Evolutionary conservation across 352 stramenopile species (phyloP).

Genomic region (Pythium aquatile): DNA sequence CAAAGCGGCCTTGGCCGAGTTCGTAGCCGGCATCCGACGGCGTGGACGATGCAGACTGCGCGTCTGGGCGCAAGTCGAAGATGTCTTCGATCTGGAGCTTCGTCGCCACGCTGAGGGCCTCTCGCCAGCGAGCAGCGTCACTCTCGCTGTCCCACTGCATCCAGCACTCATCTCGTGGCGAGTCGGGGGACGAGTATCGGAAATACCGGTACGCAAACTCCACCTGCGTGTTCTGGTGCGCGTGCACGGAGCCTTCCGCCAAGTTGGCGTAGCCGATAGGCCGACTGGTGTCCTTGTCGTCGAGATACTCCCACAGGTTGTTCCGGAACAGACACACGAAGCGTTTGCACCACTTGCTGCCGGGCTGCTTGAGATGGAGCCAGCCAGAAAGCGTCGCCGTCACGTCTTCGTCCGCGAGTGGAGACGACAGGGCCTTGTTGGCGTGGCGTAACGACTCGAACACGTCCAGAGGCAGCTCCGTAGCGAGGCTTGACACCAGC

Average conservation of each 20-base stretch:
- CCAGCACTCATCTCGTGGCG: constrained; percentile 56
- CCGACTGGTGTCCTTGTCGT: constrained; percentile 54
- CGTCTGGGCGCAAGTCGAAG: constrained; percentile 62
- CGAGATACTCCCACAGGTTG: constrained; percentile 73
- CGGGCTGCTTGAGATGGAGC: constrained; percentile 62
- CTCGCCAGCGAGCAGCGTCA: constrained; percentile 41
- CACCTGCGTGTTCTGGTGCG: constrained; percentile 43
- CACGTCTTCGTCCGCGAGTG: constrained; percentile 19
- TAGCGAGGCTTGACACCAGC: constrained; percentile 65
- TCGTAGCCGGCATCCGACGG: constrained; percentile 50
- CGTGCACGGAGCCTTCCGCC: constrained; percentile 59
- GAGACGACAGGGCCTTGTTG: constrained; percentile 34
- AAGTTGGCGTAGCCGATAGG: constrained; percentile 77
- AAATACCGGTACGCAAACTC: constrained; percentile 67
- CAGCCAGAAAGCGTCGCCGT: constrained; percentile 39
- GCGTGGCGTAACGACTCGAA: constrained; percentile 45
- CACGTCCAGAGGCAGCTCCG: constrained; percentile 57
- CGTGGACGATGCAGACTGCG: constrained; percentile 33
- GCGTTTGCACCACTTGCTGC: constrained; percentile 63
- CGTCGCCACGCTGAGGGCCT: constrained; percentile 34
- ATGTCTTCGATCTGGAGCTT: constrained; percentile 64
- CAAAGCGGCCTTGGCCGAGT: constrained; percentile 81
- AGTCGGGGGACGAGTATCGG: constrained; percentile 43
- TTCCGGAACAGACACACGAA: constrained; percentile 74
- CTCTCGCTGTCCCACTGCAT: constrained; percentile 52